These are phyloP conservation scores for Persicaria maculosa DNA, from an alignment of 148 eudicot genomes.

Conservation along the genomic window DNA sequence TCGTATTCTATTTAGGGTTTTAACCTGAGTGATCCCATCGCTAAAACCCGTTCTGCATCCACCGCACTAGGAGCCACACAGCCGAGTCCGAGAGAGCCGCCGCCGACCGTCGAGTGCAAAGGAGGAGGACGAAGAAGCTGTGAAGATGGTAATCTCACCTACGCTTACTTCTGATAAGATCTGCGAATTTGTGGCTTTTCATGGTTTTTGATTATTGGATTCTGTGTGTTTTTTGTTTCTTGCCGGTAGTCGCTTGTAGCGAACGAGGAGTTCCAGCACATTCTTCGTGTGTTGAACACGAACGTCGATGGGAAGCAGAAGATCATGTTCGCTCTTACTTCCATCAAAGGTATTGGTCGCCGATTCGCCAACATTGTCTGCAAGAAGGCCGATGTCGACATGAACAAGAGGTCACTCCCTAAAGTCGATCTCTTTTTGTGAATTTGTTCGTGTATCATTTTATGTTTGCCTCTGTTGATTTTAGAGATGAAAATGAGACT, in stretches of 20 bases:
- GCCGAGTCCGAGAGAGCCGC: not conserved
- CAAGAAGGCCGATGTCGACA: conserved; percentile 88
- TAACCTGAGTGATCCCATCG: not conserved
- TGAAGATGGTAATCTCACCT: too few relatives aligned
- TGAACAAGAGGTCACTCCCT: conserved; percentile 73
- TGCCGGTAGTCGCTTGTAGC: conserved; percentile 41
- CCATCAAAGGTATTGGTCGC: conserved; percentile 93
- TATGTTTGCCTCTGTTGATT: too few relatives aligned
- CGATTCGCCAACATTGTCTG: conserved; percentile 87
- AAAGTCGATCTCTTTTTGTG: not conserved
- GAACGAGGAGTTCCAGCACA: conserved; percentile 79
- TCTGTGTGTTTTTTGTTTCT: not conserved
- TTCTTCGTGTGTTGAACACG: conserved; percentile 83
- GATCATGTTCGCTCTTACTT: conserved; percentile 88
- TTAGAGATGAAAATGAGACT: too few relatives aligned
- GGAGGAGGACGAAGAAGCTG: not conserved
- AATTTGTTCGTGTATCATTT: too few relatives aligned
- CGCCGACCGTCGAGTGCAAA: not conserved
- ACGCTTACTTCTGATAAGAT: not conserved
- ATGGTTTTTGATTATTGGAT: not conserved
- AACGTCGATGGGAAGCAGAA: conserved; percentile 91
- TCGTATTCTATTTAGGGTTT: not conserved
- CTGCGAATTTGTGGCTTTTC: not conserved
- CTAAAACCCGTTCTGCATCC: not conserved
- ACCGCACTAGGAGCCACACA: not conserved